Base-by-base conservation (phyloP, 441 rosid genomes). In the Populus trichocarpa region DNA sequence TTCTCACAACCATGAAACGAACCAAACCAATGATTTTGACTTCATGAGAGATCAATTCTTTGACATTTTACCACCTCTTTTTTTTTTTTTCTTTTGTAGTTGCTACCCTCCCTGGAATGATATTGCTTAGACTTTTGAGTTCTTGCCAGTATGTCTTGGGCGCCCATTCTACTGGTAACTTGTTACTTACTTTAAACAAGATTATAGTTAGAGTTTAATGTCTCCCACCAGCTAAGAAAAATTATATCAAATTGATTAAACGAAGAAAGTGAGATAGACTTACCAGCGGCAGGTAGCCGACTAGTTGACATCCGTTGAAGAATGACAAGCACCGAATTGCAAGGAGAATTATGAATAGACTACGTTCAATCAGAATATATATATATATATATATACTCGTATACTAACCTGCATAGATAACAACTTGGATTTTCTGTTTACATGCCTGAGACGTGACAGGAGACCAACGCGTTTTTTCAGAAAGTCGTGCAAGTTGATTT, bases 401-500 rank as follows among this genome's bases (percentile, higher is more conserved):
- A 16, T 7, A 7, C 20, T 57, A 4, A 53, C 25, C 33, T 20
- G 73, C 25, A 20, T 25, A 8, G n/a, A 10, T 8, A 35, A 10
- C 69, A 75, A 53, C 69, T 59, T 22, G 69, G 68, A 70, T 46
- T 33, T 12, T 33, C 20, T 5, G 9, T 38, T 28, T 11, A 40
- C 13, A 40, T 69, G 6, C 9, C 42, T 12, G 20, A 5, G 20
- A 14, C 20, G 6, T 14, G 18, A 46, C 23, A 7, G 14, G 11
- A 57, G 65, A 72, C 63, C 22, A 50, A 79, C 88, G 85, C 83
- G 86, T 69, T 81, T 81, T 32, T 79, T 53, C 0, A 33, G 10
- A 36, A 73, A 69, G 73, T 69, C 76, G 2, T 46, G 1, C 16
- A 70, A 16, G 61, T 79, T 85, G 88, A 85, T 84, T 75, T 83